phyloP scores from a whole-genome alignment of 208 protist species.

The Naegleria fowleri region DNA sequence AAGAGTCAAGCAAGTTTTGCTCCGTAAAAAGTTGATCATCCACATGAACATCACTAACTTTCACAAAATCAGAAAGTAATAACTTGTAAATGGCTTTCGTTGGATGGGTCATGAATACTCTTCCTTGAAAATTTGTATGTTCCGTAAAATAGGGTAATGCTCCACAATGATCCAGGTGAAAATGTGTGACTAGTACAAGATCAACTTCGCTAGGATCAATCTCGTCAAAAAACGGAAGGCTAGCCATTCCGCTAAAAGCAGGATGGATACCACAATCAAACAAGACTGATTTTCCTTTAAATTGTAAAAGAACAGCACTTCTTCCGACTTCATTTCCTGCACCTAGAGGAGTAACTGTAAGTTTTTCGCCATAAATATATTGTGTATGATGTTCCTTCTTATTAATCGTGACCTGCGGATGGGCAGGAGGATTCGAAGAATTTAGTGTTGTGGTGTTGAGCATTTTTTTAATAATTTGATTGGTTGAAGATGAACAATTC shows the following conservation, averaged over 20 bases:
- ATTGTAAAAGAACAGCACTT: slow-evolving; percentile 88
- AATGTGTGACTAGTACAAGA: slow-evolving; percentile 91
- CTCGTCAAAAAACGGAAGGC: slow-evolving; percentile 94
- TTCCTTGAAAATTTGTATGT: slow-evolving; percentile 88
- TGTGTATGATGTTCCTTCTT: not conserved
- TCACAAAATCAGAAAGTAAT: slow-evolving; percentile 91
- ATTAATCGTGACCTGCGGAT: not conserved
- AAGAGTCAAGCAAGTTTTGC: slow-evolving; percentile 82
- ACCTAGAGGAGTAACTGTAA: slow-evolving; percentile 91
- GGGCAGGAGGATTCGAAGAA: not conserved
- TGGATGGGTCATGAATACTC: slow-evolving; percentile 94
- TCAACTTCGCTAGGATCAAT: slow-evolving; percentile 85
- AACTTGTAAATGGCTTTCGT: slow-evolving; percentile 94
- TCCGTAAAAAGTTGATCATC: slow-evolving; percentile 68
- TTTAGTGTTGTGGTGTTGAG: not conserved
- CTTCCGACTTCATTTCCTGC: slow-evolving; percentile 93
- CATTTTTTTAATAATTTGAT: not conserved
- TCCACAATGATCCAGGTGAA: slow-evolving; percentile 94
- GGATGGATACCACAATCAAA: slow-evolving; percentile 98
- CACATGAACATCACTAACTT: slow-evolving; percentile 69
- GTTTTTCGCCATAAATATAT: slow-evolving; percentile 45
- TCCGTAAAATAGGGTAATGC: slow-evolving; percentile 91
- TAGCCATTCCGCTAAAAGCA: slow-evolving; percentile 80
- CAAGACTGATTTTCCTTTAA: slow-evolving; percentile 90
- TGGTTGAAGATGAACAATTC: not conserved